Evolutionary conservation across 805 yeast genomes (phyloP), one percentile per base, ranked within the genome.

Genomic region (Maudiozyma pseudohumilis): DNA sequence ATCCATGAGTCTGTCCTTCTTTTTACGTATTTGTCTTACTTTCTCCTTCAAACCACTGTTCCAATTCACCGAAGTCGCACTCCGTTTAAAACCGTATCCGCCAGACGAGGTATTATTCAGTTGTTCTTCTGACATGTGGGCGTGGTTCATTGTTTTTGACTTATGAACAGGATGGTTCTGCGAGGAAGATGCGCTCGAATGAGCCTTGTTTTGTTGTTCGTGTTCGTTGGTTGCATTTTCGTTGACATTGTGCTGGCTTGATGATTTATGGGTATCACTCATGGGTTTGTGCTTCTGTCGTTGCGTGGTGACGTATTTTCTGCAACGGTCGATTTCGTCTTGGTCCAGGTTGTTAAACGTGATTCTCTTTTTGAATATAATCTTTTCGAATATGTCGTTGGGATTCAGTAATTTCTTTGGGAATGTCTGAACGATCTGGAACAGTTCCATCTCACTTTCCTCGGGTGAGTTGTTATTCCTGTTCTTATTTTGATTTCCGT

Each of bases 341-440:
- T 88, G 95, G 2, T 88, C 76, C 17, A 85, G 60, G 44, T 78
- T 78, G 16, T 84, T 87, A 51, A 77, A 77, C 0, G 85, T 80
- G 18, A 78, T 73, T 34, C 79, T 69, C 40, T 77, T 77, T 49
- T 78, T 78, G 61, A 80, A 88, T 46, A 94, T 83, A 27, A 77
- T 47, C 38, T 54, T 68, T 42, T 80, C 87, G 50, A 87, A 69
- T 33, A 87, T 63, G 5, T 62, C 59, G 45, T 78, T 76, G 2
- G 92, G 87, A 56, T 87, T 81, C 3, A 83, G 49, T 13, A 84
- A 49, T 19, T 66, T 61, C 47, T 79, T 80, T 3, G 98, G 98
- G 23, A 71, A 74, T 43, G 81, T 79, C 59, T 89, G 98, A 46
- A 89, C 72, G 25, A 78, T 68, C 61, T 88, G 96, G 53, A 89